Evolutionary conservation across 371 early-diverging fungal genomes (phyloP).

Genomic region (Actinomortierella ambigua): DNA sequence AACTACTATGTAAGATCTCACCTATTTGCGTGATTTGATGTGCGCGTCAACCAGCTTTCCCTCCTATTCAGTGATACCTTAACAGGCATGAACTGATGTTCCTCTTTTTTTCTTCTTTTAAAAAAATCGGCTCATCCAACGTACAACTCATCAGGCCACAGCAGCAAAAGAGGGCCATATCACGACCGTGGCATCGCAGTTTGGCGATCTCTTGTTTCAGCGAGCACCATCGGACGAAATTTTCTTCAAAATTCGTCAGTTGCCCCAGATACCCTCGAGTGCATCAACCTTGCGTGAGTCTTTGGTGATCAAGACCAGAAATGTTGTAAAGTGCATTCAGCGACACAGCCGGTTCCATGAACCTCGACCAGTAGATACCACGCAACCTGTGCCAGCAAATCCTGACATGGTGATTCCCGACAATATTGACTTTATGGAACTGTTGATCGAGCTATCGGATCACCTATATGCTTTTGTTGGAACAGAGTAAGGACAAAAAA

Average conservation of each 20-base stretch:
- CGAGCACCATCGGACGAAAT: conserved; percentile 79
- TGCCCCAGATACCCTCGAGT: conserved; percentile 53
- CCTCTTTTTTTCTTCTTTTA: conserved; percentile 2
- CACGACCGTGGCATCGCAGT: conserved; percentile 60
- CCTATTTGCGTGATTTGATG: background rate
- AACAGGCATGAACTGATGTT: conserved; percentile 40
- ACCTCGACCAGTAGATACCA: conserved; percentile 24
- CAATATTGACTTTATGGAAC: conserved; percentile 74
- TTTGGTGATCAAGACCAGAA: conserved; percentile 67
- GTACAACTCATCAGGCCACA: conserved; percentile 56
- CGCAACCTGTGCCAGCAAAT: conserved; percentile 24
- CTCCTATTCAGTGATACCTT: conserved; percentile 42
- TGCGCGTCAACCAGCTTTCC: conserved; percentile 26
- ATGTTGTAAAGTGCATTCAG: conserved; percentile 72
- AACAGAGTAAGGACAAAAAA: conserved; percentile 49
- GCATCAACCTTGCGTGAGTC: conserved; percentile 69
- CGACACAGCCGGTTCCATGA: conserved; percentile 58
- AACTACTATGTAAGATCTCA: conserved; percentile 22
- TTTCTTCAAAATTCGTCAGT: conserved; percentile 55
- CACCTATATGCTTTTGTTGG: conserved; percentile 79
- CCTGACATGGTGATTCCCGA: conserved; percentile 69
- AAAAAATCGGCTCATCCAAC: background rate
- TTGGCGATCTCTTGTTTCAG: conserved; percentile 76
- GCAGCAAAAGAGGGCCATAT: conserved; percentile 63
- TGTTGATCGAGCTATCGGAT: conserved; percentile 79